Evolutionary conservation across 1,284 basidiomycete genomes (phyloP), one percentile per base, ranked within the genome.

Genomic region (Ceratobasidium sp.): DNA sequence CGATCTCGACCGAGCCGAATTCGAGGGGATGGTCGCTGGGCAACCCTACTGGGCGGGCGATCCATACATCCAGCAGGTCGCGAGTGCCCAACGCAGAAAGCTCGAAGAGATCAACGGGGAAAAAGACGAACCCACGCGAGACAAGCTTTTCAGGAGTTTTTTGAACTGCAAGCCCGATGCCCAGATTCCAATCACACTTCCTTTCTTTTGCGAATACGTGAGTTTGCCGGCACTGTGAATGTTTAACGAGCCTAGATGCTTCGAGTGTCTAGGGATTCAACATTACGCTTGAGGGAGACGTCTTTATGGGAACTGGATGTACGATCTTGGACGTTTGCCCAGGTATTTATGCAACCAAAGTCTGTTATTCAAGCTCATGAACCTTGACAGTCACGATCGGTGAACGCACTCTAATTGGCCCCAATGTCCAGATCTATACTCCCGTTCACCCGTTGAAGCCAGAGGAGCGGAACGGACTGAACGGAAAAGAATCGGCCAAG

Each of bases 401-500:
- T 5, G 69, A 73, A 43, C 74, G 79, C 13, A 78, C 77, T 0
- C 76, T 80, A 72, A 73, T 80, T 50, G 80, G 79, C 0, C 77
- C 80, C 10, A 79, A 80, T 72, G 74, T 75, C 20, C 75, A 76
- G 50, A 62, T 81, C 65, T 78, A 77, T 74, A 79, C 80, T 1
- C 79, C 79, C 0, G 70, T 73, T 7, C 80, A 82, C 71, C 81
- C 81, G 0, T 67, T 80, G 55, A 71, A 75, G 10, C 80, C 80
- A 8, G 79, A 81, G 73, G 75, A 75, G 47, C 70, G 76, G 3
- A 74, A 73, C 35, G 74, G 73, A 1, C 67, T 69, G 0, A 45
- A 68, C 25, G 65, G 58, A 1, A 47, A 43, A 31, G 80, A 82
- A 71, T 76, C 74, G 73, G 78, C 77, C 1, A 74, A 74, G 27